A percentile compares a stretch with the other conserved stretches of the same genome.
phyloP scores from a whole-genome alignment of 2,329 filamentous ascomycete species.

The Trichoderma pleuroti region DNA sequence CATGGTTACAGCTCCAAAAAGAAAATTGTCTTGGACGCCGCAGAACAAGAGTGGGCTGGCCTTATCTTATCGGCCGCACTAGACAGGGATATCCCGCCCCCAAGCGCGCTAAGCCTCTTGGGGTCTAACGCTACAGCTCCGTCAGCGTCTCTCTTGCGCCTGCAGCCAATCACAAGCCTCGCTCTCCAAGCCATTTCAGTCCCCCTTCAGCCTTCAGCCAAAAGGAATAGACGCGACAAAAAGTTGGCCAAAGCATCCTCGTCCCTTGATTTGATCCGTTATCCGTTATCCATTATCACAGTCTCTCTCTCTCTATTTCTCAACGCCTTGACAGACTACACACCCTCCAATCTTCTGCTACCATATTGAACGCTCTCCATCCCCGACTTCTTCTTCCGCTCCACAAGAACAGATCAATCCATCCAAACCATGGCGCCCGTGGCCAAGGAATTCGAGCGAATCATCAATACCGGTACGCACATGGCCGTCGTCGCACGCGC shows the following conservation, averaged over 20 bases:
- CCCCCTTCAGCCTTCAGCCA: background rate
- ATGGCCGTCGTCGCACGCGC: background rate
- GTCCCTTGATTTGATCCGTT: background rate
- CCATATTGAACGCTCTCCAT: background rate
- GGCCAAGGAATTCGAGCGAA: slow-evolving; percentile 52
- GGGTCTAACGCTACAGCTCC: slow-evolving; percentile 4
- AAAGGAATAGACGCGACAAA: slow-evolving; percentile 9
- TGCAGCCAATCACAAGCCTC: slow-evolving; percentile 8
- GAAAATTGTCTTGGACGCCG: background rate
- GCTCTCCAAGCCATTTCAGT: background rate
- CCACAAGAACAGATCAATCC: background rate
- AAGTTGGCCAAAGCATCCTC: background rate
- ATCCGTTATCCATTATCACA: background rate
- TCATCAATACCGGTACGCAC: slow-evolving; percentile 49
- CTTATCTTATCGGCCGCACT: slow-evolving; percentile 14
- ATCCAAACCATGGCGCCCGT: slow-evolving; percentile 38
- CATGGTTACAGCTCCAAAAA: no score
- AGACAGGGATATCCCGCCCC: slow-evolving; percentile 12
- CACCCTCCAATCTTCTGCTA: background rate
- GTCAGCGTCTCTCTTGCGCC: background rate
- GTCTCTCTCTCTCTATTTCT: background rate
- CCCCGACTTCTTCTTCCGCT: background rate
- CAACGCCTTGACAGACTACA: no score
- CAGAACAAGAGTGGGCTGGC: background rate
- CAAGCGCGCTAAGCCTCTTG: background rate